Percentiles rank a stretch among this genome's conserved stretches.
Conservation (phyloP, 768 basidiomycete species). For the Suillus ampliporus region DNA sequence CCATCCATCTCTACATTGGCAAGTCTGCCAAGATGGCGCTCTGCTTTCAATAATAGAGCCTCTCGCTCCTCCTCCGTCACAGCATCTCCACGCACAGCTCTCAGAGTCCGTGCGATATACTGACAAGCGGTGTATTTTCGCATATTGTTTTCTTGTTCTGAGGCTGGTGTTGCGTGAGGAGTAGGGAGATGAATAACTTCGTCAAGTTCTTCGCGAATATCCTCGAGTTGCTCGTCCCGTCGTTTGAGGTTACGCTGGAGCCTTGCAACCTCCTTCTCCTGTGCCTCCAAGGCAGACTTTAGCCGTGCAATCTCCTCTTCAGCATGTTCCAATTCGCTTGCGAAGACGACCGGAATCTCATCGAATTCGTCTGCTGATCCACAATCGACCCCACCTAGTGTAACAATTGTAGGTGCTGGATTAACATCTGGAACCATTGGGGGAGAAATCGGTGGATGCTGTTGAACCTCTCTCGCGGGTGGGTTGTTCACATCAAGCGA, state of each 20-base stretch:
- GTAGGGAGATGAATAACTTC: constrained; percentile 7
- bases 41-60: constrained; percentile 11
- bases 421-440: neutral
- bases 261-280: constrained; percentile 13
- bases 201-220: constrained; percentile 5
- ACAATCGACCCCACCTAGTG: neutral
- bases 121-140: constrained; percentile 15
- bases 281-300: neutral
- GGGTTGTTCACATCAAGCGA: neutral
- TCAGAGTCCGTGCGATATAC: constrained; percentile 15
- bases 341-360: constrained; percentile 1
- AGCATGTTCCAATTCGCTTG: constrained; percentile 6
- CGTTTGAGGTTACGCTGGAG: constrained; percentile 11
- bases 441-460: neutral
- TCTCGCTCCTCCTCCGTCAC: constrained; percentile 10
- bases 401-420: neutral
- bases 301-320: constrained; percentile 11
- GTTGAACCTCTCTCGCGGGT: neutral
- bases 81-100: constrained; percentile 2
- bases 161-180: neutral
- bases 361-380: constrained; percentile 1
- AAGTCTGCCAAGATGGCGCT: constrained; percentile 11
- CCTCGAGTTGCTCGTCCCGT: constrained; percentile 8
- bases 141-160: constrained; percentile 10
- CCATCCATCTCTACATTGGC: constrained; percentile 19